A percentile compares a stretch with the other conserved stretches of the same genome.
Evolutionary conservation across 1,284 basidiomycete species (phyloP).

Genomic region (Polyporus tsugae): DNA sequence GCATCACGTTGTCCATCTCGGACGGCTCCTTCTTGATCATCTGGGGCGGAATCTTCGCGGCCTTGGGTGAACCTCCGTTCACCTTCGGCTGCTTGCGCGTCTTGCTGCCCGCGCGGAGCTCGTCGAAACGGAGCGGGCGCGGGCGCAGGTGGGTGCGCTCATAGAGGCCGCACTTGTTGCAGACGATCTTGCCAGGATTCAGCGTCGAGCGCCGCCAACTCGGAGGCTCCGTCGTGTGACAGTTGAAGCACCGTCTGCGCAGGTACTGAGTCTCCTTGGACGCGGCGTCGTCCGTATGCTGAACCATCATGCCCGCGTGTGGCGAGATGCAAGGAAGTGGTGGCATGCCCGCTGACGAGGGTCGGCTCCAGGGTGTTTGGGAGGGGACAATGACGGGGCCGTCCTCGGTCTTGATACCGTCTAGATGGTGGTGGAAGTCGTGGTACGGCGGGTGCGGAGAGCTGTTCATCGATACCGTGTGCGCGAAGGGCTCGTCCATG

Average conservation of each 20-base stretch:
- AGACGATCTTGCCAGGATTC: slow-evolving; percentile 88
- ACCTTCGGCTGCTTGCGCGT: slow-evolving; percentile 68
- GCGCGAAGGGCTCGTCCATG: slow-evolving; percentile 45
- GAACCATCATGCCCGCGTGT: slow-evolving; percentile 70
- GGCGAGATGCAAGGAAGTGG: slow-evolving; percentile 57
- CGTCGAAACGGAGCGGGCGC: slow-evolving; percentile 83
- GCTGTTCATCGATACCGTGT: slow-evolving; percentile 46
- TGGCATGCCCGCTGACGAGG: slow-evolving; percentile 45
- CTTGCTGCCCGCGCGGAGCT: slow-evolving; percentile 83
- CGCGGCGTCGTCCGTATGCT: slow-evolving; percentile 87
- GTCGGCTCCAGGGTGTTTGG: slow-evolving; percentile 55
- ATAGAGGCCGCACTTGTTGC: slow-evolving; percentile 89
- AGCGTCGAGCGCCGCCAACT: slow-evolving; percentile 86
- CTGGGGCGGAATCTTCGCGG: slow-evolving; percentile 44
- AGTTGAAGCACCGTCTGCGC: slow-evolving; percentile 85
- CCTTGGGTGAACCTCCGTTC: slow-evolving; percentile 46
- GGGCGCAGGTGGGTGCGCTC: slow-evolving; percentile 85
- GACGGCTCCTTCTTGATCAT: slow-evolving; percentile 71
- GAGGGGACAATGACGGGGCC: slow-evolving; percentile 67
- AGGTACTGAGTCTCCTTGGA: slow-evolving; percentile 89
- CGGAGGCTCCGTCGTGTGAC: slow-evolving; percentile 87
- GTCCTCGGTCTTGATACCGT: slow-evolving; percentile 71
- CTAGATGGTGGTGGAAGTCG: slow-evolving; percentile 55
- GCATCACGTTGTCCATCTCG: slow-evolving; percentile 47
- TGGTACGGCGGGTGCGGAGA: slow-evolving; percentile 57